phyloP scores from a whole-genome alignment of 306 rosid genomes.

The Quercus alba region DNA sequence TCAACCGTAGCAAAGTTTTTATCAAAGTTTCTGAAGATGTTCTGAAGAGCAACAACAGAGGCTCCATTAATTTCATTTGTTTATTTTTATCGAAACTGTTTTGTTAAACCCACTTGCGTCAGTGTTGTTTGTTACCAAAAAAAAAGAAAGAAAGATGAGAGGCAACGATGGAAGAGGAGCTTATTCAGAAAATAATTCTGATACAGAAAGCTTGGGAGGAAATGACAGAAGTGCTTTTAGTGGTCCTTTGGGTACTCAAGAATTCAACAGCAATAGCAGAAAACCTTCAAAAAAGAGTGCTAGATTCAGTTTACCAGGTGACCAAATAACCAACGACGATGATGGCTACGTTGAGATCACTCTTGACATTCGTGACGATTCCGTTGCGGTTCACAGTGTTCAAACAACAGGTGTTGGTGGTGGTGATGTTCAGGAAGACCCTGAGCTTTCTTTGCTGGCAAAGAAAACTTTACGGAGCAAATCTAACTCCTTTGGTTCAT shows the following conservation, averaged over 20 bases:
- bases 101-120: no score
- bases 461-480: slow-evolving; percentile 35
- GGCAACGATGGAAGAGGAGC: not conserved
- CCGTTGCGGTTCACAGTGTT: slow-evolving; percentile 63
- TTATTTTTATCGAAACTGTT: no score
- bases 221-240: slow-evolving; percentile 28
- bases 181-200: not conserved
- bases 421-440: slow-evolving; percentile 25
- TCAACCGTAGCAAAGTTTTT: no score
- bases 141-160: not conserved
- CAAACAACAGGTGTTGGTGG: slow-evolving; percentile 29
- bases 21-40: no score
- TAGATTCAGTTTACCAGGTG: slow-evolving; percentile 8
- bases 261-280: not conserved
- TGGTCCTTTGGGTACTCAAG: slow-evolving; percentile 26
- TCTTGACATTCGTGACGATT: slow-evolving; percentile 52
- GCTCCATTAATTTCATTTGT: no score
- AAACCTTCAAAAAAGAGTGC: slow-evolving; percentile 3
- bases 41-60: no score
- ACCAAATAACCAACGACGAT: not conserved
- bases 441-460: slow-evolving; percentile 43
- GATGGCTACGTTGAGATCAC: slow-evolving; percentile 50
- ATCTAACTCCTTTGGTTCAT: slow-evolving; percentile 39
- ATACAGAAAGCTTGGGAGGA: not conserved
- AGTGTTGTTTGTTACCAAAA: not conserved